Percentiles rank a stretch among this genome's conserved stretches.
phyloP scores from a whole-genome alignment of 1,284 basidiomycete species.

The Cryptococcus sp. region DNA sequence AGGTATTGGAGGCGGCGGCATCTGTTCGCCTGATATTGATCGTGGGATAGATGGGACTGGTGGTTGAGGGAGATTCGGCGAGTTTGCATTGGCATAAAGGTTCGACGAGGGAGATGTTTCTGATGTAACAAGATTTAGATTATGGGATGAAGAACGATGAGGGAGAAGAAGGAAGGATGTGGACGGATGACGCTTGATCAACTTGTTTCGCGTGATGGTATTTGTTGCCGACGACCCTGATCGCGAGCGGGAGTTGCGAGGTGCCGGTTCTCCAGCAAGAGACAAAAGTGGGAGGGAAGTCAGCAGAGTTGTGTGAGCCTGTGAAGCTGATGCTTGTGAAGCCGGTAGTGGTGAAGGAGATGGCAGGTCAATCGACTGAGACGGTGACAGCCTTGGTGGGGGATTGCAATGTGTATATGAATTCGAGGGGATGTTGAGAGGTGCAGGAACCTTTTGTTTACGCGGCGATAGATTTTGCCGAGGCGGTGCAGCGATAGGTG shows the following conservation, averaged over 20 bases:
- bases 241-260: constrained; percentile 6
- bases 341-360: constrained; percentile 13
- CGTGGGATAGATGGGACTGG: constrained; percentile 11
- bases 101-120: constrained; percentile 8
- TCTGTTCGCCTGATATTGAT: constrained; percentile 31
- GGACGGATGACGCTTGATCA: constrained; percentile 37
- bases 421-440: constrained; percentile 14
- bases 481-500: not conserved
- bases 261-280: constrained; percentile 2
- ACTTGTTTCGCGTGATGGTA: constrained; percentile 19
- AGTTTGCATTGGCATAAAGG: constrained; percentile 8
- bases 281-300: constrained; percentile 13
- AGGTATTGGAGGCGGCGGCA: constrained; percentile 39
- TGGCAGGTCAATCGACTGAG: constrained; percentile 15
- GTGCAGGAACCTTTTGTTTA: constrained; percentile 15
- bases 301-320: constrained; percentile 11
- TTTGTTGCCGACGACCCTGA: constrained; percentile 15
- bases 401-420: not conserved
- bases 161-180: constrained; percentile 28
- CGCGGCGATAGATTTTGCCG: not conserved
- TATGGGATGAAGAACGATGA: constrained; percentile 13
- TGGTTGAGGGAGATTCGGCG: constrained; percentile 13
- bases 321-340: constrained; percentile 6
- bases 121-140: constrained; percentile 10
- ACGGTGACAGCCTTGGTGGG: constrained; percentile 20